Evolutionary conservation across 305 asterid species (phyloP).

Genomic region (Fraxinus latifolia): DNA sequence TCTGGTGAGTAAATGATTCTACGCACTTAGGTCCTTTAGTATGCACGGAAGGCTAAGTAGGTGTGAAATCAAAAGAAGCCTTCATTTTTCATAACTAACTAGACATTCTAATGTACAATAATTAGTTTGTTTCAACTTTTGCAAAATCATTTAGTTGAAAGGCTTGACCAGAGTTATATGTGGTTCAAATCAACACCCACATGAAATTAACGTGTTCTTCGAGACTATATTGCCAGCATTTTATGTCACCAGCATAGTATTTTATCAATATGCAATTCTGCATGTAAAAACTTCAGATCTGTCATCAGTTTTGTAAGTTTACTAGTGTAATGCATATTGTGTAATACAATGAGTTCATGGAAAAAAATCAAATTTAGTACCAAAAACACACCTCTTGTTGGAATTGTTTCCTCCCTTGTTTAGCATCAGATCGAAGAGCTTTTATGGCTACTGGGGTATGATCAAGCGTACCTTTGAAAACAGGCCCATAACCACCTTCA

Average conservation of each 20-base stretch:
- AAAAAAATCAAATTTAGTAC: not conserved
- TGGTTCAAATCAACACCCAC: not conserved
- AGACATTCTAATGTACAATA: not conserved
- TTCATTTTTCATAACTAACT: not conserved
- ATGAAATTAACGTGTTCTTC: not conserved
- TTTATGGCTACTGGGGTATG: constrained; percentile 79
- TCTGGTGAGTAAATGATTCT: not conserved
- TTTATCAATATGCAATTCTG: not conserved
- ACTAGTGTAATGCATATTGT: not conserved
- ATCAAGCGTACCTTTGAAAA: constrained; percentile 64
- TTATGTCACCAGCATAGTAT: not conserved
- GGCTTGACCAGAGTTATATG: not conserved
- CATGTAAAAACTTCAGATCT: not conserved
- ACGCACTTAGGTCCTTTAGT: not conserved
- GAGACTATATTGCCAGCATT: not conserved
- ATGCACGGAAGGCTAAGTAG: not conserved
- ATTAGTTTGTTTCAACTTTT: not conserved
- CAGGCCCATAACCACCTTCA: constrained; percentile 96
- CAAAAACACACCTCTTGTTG: constrained; percentile 61
- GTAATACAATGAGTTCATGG: not conserved
- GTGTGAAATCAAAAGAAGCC: not conserved
- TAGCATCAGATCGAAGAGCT: constrained; percentile 69
- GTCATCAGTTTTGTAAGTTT: not conserved
- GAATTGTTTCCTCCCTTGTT: constrained; percentile 72
- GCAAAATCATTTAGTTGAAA: not conserved